These are phyloP conservation scores for Aquilaria malaccensis DNA, from an alignment of 345 rosid genomes.

Conservation along the genomic window DNA sequence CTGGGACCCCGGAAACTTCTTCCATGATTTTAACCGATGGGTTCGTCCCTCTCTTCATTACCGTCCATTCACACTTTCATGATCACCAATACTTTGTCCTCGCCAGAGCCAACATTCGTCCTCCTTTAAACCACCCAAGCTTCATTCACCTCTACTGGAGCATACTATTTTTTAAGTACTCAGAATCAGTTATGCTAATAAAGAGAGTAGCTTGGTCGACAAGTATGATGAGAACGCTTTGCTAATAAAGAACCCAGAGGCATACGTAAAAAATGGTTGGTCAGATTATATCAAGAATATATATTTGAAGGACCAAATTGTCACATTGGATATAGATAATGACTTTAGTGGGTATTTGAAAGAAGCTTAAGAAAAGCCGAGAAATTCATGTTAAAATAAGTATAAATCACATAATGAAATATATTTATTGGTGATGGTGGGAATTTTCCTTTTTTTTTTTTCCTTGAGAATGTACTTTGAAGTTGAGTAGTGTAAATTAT, in stretches of 20 bases:
- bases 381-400: slow-evolving; percentile 29
- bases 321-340: slow-evolving; percentile 28
- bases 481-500: too few species aligned
- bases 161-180: slow-evolving; percentile 20
- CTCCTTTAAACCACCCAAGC: background rate
- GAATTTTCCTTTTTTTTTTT: too few species aligned
- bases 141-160: slow-evolving; percentile 24
- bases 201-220: slow-evolving; percentile 45
- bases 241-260: slow-evolving; percentile 39
- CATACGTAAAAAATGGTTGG: slow-evolving; percentile 32
- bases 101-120: slow-evolving; percentile 2
- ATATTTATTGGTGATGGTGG: too few species aligned
- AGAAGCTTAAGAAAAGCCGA: slow-evolving; percentile 31
- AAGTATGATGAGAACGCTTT: slow-evolving; percentile 33
- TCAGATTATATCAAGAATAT: slow-evolving; percentile 31
- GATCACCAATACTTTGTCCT: slow-evolving; percentile 33
- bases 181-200: slow-evolving; percentile 13
- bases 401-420: background rate
- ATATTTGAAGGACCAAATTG: slow-evolving; percentile 55
- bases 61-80: slow-evolving; percentile 27
- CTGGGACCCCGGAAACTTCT: slow-evolving; percentile 61
- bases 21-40: slow-evolving; percentile 62
- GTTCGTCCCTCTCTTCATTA: slow-evolving; percentile 58
- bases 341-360: slow-evolving; percentile 37
- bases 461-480: too few species aligned